A percentile compares a stretch with the other conserved stretches of the same genome.
Conservation (phyloP, 345 rosid species). For the Lepidium africanum region DNA sequence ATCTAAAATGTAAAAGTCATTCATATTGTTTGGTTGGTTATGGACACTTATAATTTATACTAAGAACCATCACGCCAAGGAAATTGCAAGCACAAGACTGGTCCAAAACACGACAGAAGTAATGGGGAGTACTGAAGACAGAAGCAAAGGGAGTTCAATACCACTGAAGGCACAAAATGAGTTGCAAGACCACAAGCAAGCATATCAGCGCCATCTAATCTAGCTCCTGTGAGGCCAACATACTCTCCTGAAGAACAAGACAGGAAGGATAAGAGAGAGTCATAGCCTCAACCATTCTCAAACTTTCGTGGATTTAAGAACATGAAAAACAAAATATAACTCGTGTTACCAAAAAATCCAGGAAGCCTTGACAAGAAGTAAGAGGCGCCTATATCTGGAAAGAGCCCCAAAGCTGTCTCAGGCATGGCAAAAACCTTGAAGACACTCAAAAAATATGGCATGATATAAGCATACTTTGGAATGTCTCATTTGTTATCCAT, state of each 20-base stretch:
- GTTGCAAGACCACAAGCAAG: conserved; percentile 87
- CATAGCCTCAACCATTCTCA: neutral
- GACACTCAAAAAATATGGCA: neutral
- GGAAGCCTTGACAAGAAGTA: conserved; percentile 84
- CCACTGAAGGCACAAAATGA: conserved; percentile 64
- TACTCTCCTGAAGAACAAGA: conserved; percentile 50
- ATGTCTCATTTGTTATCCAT: neutral
- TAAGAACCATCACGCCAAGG: neutral
- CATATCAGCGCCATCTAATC: conserved; percentile 85
- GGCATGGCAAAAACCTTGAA: conserved; percentile 82
- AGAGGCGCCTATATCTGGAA: conserved; percentile 84
- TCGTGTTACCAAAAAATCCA: conserved; percentile 61
- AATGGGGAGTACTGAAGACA: neutral
- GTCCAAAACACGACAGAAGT: neutral
- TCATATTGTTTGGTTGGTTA: neutral
- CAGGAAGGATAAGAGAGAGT: neutral
- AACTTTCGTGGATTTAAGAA: neutral
- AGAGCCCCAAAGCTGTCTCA: conserved; percentile 77
- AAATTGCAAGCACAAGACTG: neutral
- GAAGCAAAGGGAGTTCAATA: conserved; percentile 26
- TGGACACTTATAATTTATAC: neutral
- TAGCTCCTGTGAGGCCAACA: conserved; percentile 67
- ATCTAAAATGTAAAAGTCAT: neutral
- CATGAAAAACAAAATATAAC: neutral
- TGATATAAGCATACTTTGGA: neutral